Percentiles rank a stretch among this genome's conserved stretches.
phyloP scores from a whole-genome alignment of 768 basidiomycete genomes.

The Amyloporia xantha region DNA sequence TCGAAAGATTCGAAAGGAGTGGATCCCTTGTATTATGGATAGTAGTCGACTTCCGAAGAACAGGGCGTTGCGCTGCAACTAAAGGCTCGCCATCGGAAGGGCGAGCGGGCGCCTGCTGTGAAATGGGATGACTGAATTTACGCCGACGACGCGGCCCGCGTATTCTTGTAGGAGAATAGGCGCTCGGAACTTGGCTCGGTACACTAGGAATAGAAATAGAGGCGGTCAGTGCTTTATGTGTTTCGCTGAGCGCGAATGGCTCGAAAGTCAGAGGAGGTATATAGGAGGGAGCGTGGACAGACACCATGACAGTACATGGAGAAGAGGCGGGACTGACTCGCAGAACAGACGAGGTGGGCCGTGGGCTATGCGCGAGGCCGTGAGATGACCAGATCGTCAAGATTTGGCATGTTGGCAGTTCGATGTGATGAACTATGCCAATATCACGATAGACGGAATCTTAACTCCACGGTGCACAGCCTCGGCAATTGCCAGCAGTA shows the following conservation, averaged over 20 bases:
- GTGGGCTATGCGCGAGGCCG: constrained; percentile 2
- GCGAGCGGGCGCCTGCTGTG: constrained; percentile 16
- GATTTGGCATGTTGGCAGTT: neutral
- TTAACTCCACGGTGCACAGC: neutral
- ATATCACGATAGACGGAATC: neutral
- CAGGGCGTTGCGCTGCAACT: neutral
- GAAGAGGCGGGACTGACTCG: neutral
- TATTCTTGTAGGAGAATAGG: constrained; percentile 29
- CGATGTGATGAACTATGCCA: neutral
- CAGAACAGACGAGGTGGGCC: neutral
- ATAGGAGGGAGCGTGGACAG: constrained; percentile 1
- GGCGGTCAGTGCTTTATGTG: neutral
- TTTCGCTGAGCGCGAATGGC: constrained; percentile 3
- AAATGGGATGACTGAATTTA: constrained; percentile 21
- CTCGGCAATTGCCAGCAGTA: neutral
- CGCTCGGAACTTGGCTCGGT: neutral
- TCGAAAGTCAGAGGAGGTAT: constrained; percentile 4
- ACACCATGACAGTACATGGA: constrained; percentile 5
- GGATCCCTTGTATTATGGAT: neutral
- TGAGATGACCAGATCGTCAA: neutral
- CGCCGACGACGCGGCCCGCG: constrained; percentile 1
- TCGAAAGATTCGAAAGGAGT: neutral
- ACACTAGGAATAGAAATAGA: neutral
- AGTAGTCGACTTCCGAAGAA: constrained; percentile 21
- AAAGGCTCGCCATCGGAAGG: constrained; percentile 6